phyloP scores from a whole-genome alignment of 306 rosid genomes.

The Hippophae rhamnoides region DNA sequence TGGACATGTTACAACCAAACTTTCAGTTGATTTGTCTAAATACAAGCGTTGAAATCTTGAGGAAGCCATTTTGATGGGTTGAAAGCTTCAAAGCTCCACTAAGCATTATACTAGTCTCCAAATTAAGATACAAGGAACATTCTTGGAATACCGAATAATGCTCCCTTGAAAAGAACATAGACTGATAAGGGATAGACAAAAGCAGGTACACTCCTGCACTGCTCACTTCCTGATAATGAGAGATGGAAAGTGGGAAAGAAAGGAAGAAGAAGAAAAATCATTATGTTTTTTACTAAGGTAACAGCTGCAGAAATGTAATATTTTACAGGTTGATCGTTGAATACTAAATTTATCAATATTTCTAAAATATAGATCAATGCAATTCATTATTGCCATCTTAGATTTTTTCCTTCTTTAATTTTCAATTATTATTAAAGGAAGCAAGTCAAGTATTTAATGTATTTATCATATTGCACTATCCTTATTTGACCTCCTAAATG shows the following conservation, averaged over 20 bases:
- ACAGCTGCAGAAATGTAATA: neutral
- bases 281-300: neutral
- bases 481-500: too few relatives aligned
- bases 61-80: neutral
- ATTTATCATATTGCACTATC: too few relatives aligned
- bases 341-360: too few relatives aligned
- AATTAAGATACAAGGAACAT: too few relatives aligned
- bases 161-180: neutral
- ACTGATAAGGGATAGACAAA: neutral
- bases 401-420: too few relatives aligned
- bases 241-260: neutral
- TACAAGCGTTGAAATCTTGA: neutral
- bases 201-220: neutral
- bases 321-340: neutral
- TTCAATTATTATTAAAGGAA: too few relatives aligned
- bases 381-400: too few relatives aligned
- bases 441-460: too few relatives aligned
- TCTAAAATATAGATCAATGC: too few relatives aligned
- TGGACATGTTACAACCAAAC: constrained; percentile 1
- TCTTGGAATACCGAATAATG: neutral
- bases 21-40: constrained; percentile 1
- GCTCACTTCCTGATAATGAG: neutral
- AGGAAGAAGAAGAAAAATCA: neutral
- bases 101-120: too few relatives aligned
- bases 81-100: too few relatives aligned